Conservation (phyloP, 305 asterid genomes). For the Stenogyne calaminthoides region DNA sequence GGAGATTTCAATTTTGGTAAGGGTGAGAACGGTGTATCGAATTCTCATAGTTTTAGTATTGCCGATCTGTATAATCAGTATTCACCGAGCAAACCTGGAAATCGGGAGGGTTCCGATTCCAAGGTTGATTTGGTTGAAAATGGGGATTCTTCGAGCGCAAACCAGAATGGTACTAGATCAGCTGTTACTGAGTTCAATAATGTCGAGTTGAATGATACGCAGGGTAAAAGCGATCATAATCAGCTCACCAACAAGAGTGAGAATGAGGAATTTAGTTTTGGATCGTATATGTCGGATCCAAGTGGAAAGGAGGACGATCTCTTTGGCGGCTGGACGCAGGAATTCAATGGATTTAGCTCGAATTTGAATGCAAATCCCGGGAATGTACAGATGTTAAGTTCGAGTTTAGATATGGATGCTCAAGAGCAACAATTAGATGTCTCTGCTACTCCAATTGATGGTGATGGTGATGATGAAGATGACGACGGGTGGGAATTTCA, state of each 20-base stretch:
- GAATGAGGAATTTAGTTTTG: slow-evolving; percentile 29
- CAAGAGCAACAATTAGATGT: slow-evolving; percentile 24
- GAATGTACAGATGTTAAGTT: slow-evolving; percentile 25
- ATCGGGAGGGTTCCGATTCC: slow-evolving; percentile 28
- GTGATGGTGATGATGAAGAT: slow-evolving; percentile 37
- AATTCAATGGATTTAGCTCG: slow-evolving; percentile 35
- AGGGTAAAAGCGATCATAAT: slow-evolving; percentile 33
- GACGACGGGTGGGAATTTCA: slow-evolving; percentile 75
- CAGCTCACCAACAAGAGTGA: slow-evolving; percentile 38
- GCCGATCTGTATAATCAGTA: slow-evolving; percentile 46
- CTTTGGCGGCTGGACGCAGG: slow-evolving; percentile 42
- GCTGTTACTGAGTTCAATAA: slow-evolving; percentile 31
- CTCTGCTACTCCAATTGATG: slow-evolving; percentile 24
- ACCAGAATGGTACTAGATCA: slow-evolving; percentile 27
- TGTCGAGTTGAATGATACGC: slow-evolving; percentile 12
- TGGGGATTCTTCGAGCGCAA: slow-evolving; percentile 31
- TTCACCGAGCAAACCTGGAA: slow-evolving; percentile 37
- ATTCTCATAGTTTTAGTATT: slow-evolving; percentile 32
- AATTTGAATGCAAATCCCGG: slow-evolving; percentile 29
- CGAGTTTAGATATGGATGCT: slow-evolving; percentile 34
- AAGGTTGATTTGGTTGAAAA: slow-evolving; percentile 34
- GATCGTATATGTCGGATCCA: slow-evolving; percentile 30
- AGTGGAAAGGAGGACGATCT: slow-evolving; percentile 27
- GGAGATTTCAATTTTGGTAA: slow-evolving; percentile 27
- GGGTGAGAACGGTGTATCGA: slow-evolving; percentile 26